Percentiles rank a stretch among this genome's conserved stretches.
phyloP scores from a whole-genome alignment of 2,329 filamentous ascomycete genomes.

The Paecilomyces variotii region DNA sequence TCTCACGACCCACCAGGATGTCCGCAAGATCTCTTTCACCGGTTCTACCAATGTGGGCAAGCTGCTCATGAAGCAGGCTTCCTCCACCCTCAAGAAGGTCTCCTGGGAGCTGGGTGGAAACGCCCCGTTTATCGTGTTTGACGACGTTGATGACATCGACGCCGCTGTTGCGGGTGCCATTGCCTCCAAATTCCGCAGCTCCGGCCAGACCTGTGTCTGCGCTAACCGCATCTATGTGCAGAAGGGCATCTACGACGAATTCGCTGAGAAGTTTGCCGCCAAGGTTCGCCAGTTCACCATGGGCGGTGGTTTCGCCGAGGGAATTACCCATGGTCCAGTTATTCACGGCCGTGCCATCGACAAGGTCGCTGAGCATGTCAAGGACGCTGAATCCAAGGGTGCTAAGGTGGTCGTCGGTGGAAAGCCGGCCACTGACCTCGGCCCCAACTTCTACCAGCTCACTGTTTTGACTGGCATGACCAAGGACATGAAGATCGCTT shows the following conservation, averaged over 20 bases:
- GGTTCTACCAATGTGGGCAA: conserved; percentile 61
- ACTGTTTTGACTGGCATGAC: conserved; percentile 87
- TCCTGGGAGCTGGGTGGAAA: conserved; percentile 93
- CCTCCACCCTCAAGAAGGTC: conserved; percentile 73
- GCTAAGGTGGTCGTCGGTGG: conserved; percentile 69
- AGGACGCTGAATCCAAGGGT: conserved; percentile 70
- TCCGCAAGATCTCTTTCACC: conserved; percentile 92
- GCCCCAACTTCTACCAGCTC: conserved; percentile 79
- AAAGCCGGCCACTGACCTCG: conserved; percentile 63
- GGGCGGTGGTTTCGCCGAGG: conserved; percentile 38
- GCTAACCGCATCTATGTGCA: conserved; percentile 3
- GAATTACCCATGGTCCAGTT: conserved; percentile 42
- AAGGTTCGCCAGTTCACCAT: conserved; percentile 44
- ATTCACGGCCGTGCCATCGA: conserved; percentile 72
- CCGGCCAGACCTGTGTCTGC: conserved; percentile 91
- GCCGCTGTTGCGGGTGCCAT: conserved; percentile 75
- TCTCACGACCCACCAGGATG: conserved; percentile 65
- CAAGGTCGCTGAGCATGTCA: conserved; percentile 74
- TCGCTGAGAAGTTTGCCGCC: conserved; percentile 43
- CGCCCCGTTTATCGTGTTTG: conserved; percentile 93
- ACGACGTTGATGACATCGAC: conserved; percentile 79
- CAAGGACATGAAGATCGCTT: conserved; percentile 71
- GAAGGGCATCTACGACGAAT: conserved; percentile 19
- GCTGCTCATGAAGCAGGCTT: conserved; percentile 84
- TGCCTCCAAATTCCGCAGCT: conserved; percentile 83